These are phyloP conservation scores for Nothophytophthora sp. DNA, from an alignment of 352 stramenopile species.

Conservation along the genomic window DNA sequence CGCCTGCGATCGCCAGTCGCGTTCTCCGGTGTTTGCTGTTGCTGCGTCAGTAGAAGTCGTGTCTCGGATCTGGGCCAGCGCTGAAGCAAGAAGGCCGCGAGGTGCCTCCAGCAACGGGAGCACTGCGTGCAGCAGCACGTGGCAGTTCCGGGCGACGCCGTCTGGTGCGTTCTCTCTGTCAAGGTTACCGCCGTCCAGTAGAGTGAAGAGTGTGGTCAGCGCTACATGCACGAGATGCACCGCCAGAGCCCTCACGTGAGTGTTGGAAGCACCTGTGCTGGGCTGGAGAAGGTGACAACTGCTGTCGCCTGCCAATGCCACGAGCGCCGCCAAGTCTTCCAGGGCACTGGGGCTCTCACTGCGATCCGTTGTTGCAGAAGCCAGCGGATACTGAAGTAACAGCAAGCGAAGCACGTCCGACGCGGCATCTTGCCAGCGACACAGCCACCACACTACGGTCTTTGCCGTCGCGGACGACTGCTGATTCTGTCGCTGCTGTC, in stretches of 20 bases:
- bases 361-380: not conserved
- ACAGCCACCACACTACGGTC: constrained; percentile 64
- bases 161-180: constrained; percentile 18
- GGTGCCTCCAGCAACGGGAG: constrained; percentile 34
- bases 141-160: constrained; percentile 36
- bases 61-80: constrained; percentile 14
- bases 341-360: constrained; percentile 10
- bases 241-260: constrained; percentile 14
- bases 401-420: constrained; percentile 37
- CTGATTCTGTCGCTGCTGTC: constrained; percentile 31
- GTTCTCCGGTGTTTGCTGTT: not conserved
- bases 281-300: constrained; percentile 24
- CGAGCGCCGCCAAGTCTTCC: constrained; percentile 20
- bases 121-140: constrained; percentile 52
- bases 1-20: too few relatives aligned
- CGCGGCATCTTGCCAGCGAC: constrained; percentile 57
- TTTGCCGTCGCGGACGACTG: constrained; percentile 46
- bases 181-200: constrained; percentile 7
- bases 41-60: constrained; percentile 1
- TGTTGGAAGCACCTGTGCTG: constrained; percentile 1
- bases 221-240: constrained; percentile 27
- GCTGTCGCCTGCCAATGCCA: constrained; percentile 23
- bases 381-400: constrained; percentile 9
- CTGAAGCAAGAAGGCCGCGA: constrained; percentile 8
- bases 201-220: constrained; percentile 21